Conservation (phyloP, 768 basidiomycete species). For the Boletellus ananiceps region DNA sequence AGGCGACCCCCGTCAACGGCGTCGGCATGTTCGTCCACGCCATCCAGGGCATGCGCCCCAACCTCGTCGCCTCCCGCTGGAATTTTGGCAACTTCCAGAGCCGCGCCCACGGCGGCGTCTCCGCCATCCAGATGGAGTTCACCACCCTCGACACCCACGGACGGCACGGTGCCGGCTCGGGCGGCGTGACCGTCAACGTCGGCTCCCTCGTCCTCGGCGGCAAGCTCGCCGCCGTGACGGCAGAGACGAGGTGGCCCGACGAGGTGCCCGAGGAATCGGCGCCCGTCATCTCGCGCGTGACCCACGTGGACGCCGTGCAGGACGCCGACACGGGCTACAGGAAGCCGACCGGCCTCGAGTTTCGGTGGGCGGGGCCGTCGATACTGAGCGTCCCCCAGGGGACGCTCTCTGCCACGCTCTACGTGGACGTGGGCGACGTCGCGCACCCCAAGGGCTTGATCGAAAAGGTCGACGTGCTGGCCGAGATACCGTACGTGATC, state of each 20-base stretch:
- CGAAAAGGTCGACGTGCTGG: conserved; percentile 92
- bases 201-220: conserved; percentile 80
- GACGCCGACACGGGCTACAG: conserved; percentile 84
- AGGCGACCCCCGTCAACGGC: conserved; percentile 53
- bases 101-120: conserved; percentile 62
- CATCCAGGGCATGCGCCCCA: conserved; percentile 97
- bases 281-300: conserved; percentile 57
- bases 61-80: conserved; percentile 89
- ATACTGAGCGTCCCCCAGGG: conserved; percentile 50
- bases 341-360: conserved; percentile 63
- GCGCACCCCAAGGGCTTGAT: conserved; percentile 67
- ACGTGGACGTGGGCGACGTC: conserved; percentile 54
- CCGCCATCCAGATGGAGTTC: conserved; percentile 95
- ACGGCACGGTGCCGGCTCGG: conserved; percentile 71
- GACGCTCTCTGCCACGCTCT: conserved; percentile 50
- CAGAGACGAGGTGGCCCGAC: conserved; percentile 73
- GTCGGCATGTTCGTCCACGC: conserved; percentile 90
- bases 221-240: conserved; percentile 71
- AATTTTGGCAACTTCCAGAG: conserved; percentile 94
- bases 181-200: conserved; percentile 79
- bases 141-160: conserved; percentile 80
- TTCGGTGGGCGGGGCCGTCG: conserved; percentile 75
- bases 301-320: conserved; percentile 52
- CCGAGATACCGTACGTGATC: conserved; percentile 89
- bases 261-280: conserved; percentile 48